Evolutionary conservation across 176 grass and related monocot genomes (phyloP), one percentile per base, ranked within the genome.

Genomic region (Thalia dealbata): DNA sequence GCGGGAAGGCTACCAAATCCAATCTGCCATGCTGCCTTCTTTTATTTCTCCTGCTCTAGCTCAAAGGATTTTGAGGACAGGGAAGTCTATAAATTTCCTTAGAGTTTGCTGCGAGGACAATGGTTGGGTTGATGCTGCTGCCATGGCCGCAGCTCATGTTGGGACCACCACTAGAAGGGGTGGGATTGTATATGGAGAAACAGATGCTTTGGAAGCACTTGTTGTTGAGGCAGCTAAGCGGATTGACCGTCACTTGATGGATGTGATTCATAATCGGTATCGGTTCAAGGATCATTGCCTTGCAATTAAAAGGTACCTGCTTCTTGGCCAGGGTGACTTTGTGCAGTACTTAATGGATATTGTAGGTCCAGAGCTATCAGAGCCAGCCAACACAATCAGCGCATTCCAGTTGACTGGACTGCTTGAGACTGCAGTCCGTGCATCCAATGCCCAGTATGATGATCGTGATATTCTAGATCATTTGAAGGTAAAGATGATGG

Each of bases 401-500:
- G 75, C 84, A 51, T 96, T 96, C 87, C 92, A 96, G 64, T 81
- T 96, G 69, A 84, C 92, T 35, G 89, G 92, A 19, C 71, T 92
- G 79, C 84, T 96, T 70, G 92, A 96, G 66, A 85, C 89, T 65
- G 89, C 92, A 44, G 88, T 92, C 60, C 80, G 92, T 73, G 92
- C 92, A 76, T 96, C 92, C 27, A 89, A 92, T 67, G 84, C 89
- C 1, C 92, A 96, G 27, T 92, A 92, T 78, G 92, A 96, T 75
- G 89, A 96, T 51, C 84, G 73, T 27, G 92, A 96, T 69, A 96
- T 96, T 62, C 61, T 96, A 50, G 89, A 96, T 59, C 62, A 89
- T 35, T 78, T 96, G 81, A 96, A 86, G 81, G 92, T 96, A 48
- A 96, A 96, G 76, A 85, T 96, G 89, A 96, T 96, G 88, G 92